Conservation (phyloP, 192 early-diverging fungal species). For the Backusella parvicylindrica region DNA sequence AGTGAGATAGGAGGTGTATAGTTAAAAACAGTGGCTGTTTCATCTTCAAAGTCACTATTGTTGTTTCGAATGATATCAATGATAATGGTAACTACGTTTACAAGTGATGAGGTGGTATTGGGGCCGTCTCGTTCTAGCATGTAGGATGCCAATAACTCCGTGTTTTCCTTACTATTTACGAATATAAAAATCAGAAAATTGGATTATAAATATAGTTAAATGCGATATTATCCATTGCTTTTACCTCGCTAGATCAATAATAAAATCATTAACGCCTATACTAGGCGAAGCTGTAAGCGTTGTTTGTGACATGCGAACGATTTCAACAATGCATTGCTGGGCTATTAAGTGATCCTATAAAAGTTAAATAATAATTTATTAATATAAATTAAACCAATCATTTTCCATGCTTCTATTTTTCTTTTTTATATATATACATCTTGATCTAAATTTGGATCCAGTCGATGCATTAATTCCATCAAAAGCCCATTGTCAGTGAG, state of each 20-base stretch:
- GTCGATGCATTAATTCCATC: conserved; percentile 63
- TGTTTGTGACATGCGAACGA: conserved; percentile 40
- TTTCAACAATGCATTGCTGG: conserved; percentile 39
- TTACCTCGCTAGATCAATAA: conserved; percentile 29
- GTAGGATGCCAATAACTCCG: conserved; percentile 72
- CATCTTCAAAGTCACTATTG: conserved; percentile 49
- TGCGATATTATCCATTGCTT: neutral
- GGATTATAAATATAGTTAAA: neutral
- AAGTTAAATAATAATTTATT: neutral
- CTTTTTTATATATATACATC: conserved; percentile 52
- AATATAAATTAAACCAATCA: conserved; percentile 2
- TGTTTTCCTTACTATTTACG: conserved; percentile 61
- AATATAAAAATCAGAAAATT: neutral
- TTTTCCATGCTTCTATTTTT: neutral
- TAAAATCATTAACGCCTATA: conserved; percentile 35
- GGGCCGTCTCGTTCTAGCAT: conserved; percentile 83
- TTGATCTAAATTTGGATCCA: conserved; percentile 76
- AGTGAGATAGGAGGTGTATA: conserved; percentile 43
- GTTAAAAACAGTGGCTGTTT: conserved; percentile 19
- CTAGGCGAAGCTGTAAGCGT: conserved; percentile 24
- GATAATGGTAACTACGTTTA: conserved; percentile 93
- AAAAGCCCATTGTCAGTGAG: conserved; percentile 78
- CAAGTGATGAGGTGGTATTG: conserved; percentile 80
- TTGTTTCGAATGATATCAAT: conserved; percentile 98
- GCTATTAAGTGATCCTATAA: conserved; percentile 36